These are phyloP conservation scores for Brachypodium distachyon DNA, from an alignment of 202 grass and related monocot genomes.

Conservation along the genomic window DNA sequence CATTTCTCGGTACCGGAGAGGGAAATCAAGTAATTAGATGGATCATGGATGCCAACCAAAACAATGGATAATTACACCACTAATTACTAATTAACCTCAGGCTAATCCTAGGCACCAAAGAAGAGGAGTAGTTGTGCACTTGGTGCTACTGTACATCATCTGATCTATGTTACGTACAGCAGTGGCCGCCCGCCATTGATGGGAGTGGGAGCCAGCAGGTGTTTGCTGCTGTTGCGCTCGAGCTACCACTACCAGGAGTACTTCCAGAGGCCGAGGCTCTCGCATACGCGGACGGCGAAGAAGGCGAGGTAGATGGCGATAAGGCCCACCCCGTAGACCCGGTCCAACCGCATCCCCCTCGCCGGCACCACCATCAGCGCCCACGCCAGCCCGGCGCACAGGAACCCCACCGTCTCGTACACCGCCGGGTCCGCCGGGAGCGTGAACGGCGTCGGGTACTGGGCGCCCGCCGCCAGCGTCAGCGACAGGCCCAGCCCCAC, in stretches of 20 bases:
- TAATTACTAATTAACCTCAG: neutral
- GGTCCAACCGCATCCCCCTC: slow-evolving; percentile 61
- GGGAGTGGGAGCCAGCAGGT: neutral
- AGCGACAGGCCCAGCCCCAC: slow-evolving; percentile 73
- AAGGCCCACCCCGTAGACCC: slow-evolving; percentile 51
- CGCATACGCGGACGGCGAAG: slow-evolving; percentile 38
- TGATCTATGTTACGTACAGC: slow-evolving; percentile 4
- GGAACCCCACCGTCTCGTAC: slow-evolving; percentile 65
- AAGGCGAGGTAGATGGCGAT: slow-evolving; percentile 68
- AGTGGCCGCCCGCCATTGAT: neutral
- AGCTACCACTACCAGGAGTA: neutral
- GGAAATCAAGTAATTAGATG: neutral
- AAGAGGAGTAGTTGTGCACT: no score
- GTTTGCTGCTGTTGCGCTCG: neutral
- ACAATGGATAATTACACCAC: neutral
- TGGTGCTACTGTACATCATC: neutral
- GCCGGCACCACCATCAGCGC: slow-evolving; percentile 54
- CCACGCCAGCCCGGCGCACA: slow-evolving; percentile 51
- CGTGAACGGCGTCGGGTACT: slow-evolving; percentile 28
- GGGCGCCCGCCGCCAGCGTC: slow-evolving; percentile 44
- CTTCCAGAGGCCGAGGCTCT: slow-evolving; percentile 31
- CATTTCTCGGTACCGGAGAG: neutral
- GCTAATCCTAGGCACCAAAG: neutral
- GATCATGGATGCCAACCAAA: neutral
- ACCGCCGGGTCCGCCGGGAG: slow-evolving; percentile 34